Evolutionary conservation across 805 yeast species (phyloP).

Genomic region (Candida adriatica): DNA sequence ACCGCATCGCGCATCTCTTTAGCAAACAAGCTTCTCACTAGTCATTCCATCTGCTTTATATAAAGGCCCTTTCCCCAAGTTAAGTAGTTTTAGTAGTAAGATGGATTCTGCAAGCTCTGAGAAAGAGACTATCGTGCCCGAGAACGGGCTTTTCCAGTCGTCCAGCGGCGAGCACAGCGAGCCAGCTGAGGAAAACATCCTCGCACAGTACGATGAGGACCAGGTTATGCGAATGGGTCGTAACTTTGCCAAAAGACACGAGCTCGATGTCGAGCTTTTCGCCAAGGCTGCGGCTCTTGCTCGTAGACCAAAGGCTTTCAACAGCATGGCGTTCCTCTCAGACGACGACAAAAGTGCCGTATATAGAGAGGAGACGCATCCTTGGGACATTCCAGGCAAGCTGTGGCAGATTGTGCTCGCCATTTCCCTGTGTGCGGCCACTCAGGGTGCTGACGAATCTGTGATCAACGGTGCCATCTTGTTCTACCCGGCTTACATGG

Average conservation of each 20-base stretch:
- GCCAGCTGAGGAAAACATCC: constrained; percentile 34
- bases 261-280: constrained; percentile 45
- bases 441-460: constrained; percentile 76
- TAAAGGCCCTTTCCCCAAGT: too few relatives aligned
- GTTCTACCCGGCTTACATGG: constrained; percentile 51
- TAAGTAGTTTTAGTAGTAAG: too few relatives aligned
- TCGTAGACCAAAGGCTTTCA: constrained; percentile 49
- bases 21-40: too few relatives aligned
- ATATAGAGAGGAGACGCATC: constrained; percentile 38
- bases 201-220: constrained; percentile 50
- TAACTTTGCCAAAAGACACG: constrained; percentile 51
- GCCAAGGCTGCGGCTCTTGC: constrained; percentile 65
- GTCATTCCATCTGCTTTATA: too few relatives aligned
- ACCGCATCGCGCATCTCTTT: too few relatives aligned
- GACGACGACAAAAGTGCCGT: constrained; percentile 50
- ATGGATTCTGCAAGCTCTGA: too few relatives aligned
- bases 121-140: too few relatives aligned
- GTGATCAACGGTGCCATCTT: constrained; percentile 69
- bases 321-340: constrained; percentile 46
- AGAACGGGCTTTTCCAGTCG: too few relatives aligned
- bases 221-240: constrained; percentile 68
- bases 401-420: constrained; percentile 51
- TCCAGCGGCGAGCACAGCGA: too few relatives aligned
- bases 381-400: constrained; percentile 37
- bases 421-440: constrained; percentile 74